A percentile compares a stretch with the other conserved stretches of the same genome.
Conservation (phyloP, 352 stramenopile genomes). For the Globisporangium cystogenes region DNA sequence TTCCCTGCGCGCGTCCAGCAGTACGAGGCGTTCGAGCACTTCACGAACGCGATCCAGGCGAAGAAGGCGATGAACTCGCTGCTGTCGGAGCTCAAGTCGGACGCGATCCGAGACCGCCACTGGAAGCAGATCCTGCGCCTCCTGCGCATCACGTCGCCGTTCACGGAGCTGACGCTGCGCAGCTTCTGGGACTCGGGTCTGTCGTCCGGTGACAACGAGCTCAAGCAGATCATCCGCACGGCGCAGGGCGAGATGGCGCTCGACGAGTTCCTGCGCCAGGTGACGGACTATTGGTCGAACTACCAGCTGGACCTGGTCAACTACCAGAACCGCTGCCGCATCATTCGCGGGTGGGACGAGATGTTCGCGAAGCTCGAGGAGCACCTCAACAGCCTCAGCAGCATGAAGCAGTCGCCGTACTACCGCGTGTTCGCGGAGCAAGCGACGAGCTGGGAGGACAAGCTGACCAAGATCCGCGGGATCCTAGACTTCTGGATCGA, state of each 20-base stretch:
- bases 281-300: conserved; percentile 87
- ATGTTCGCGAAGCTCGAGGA: conserved; percentile 99
- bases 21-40: conserved; percentile 97
- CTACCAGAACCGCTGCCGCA: conserved; percentile 93
- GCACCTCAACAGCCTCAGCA: conserved; percentile 96
- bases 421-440: conserved; percentile 98
- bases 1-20: conserved; percentile 96
- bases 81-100: conserved; percentile 97
- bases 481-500: conserved; percentile 99
- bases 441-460: conserved; percentile 96
- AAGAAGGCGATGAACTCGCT: conserved; percentile 93
- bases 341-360: conserved; percentile 99
- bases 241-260: conserved; percentile 99
- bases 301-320: conserved; percentile 91
- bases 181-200: conserved; percentile 97
- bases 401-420: conserved; percentile 99
- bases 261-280: conserved; percentile 97
- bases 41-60: conserved; percentile 91
- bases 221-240: conserved; percentile 96
- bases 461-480: conserved; percentile 93
- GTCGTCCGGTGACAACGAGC: conserved; percentile 90
- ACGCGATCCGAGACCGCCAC: conserved; percentile 98
- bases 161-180: conserved; percentile 95
- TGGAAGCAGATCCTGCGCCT: conserved; percentile 97
- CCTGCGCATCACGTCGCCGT: conserved; percentile 90